These are phyloP conservation scores for Sicyos edulis DNA, from an alignment of 306 rosid genomes.

Conservation along the genomic window DNA sequence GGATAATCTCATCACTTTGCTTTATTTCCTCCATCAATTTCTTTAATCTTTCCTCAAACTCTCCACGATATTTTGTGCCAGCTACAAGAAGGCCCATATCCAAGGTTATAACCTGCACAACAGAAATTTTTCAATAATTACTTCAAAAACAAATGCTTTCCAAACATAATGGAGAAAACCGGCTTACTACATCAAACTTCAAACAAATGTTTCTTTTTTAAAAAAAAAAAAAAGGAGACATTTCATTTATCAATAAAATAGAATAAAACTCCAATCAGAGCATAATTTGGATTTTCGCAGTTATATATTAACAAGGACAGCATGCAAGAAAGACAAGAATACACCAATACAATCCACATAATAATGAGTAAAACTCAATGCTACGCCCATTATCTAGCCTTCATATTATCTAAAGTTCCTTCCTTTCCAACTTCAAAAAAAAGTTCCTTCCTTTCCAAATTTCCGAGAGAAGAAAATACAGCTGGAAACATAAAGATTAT, in stretches of 20 bases:
- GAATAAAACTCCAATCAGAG: too few species aligned
- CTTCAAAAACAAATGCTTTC: background rate
- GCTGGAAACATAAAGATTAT: background rate
- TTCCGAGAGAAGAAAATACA: background rate
- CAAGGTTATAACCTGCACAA: constrained; percentile 75
- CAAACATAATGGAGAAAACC: background rate
- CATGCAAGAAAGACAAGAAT: too few species aligned
- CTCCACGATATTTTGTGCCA: constrained; percentile 99
- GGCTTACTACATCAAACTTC: background rate
- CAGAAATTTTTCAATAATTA: background rate
- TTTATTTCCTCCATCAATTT: constrained; percentile 96
- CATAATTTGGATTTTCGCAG: too few species aligned
- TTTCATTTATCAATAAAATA: too few species aligned
- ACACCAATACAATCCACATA: background rate
- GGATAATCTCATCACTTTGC: constrained; percentile 90
- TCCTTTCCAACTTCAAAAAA: background rate
- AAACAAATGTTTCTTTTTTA: too few species aligned
- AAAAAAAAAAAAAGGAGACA: too few species aligned
- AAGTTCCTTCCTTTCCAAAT: background rate
- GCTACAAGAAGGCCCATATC: constrained; percentile 99
- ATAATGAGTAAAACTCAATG: background rate
- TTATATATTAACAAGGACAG: background rate
- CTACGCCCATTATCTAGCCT: background rate
- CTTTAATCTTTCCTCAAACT: constrained; percentile 92
- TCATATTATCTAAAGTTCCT: background rate